Base-by-base conservation (phyloP, 108 stramenopile genomes). In the Stephanodiscus triporus region DNA sequence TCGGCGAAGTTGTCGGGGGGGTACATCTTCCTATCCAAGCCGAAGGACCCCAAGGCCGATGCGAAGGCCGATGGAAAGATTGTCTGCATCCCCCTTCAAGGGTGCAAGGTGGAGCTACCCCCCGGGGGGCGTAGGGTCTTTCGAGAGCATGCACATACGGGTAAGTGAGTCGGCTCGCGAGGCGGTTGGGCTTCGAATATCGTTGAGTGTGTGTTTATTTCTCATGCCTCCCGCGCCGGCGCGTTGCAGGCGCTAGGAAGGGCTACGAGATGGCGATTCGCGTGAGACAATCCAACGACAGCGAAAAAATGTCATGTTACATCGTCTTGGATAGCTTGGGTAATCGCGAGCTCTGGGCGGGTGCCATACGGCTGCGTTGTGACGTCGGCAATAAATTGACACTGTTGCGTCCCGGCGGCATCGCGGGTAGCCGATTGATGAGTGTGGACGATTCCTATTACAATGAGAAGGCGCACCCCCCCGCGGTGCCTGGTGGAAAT, bases 121-220 rank as follows among this genome's bases (percentile, higher is more conserved):
- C 93, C 93, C 16, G 93, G 93, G 53, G 93, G 93, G 34, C 75
- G 93, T 17, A 83, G 93, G 26, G 87, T 91, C 54, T 94, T 94
- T 91, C 88, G 90, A 19, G 93, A 94, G 55, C 93, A 94, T 80
- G 88, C 93, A 5, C 89, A 89, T 16, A 90, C 85, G 16, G 81
- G 58, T 59, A 24, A 56, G 55, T 59, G 7, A 56, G 55, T 20
- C 8, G 51, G 8, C 7, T 19, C 23, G 19, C 20, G 51, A 20
- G 19, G 7, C 23, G 20, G 2, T 49, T 49, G 2, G 16, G 16
- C 7, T 49, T 49, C 19, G 16, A 16, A 19, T 49, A 16, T 49
- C 48, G 5, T 34, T 34, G 32, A 34, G 32, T 34, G 5, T 34
- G 48, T 49, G 20, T 53, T 53, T 24, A 17, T 53, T 53, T 17